A percentile compares a stretch with the other conserved stretches of the same genome.
These are phyloP conservation scores for Athelia psychrophila DNA, from an alignment of 1,284 basidiomycete species.

Conservation along the genomic window DNA sequence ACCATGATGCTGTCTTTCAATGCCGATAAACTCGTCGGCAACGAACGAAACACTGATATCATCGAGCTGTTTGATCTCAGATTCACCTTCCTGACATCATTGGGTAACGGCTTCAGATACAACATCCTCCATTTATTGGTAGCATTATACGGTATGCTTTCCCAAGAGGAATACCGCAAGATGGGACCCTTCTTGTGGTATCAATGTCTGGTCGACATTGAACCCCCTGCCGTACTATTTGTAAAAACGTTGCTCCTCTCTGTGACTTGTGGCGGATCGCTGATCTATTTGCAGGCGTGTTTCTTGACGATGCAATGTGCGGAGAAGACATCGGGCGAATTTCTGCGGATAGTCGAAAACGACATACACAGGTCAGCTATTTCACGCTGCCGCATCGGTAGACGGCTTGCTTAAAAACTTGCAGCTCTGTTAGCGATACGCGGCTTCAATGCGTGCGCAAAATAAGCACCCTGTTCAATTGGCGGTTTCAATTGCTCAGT, in stretches of 20 bases:
- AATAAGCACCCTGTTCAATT: conserved; percentile 52
- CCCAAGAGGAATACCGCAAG: conserved; percentile 41
- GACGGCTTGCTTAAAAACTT: background rate
- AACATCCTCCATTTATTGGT: conserved; percentile 59
- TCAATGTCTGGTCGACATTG: conserved; percentile 39
- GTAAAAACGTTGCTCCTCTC: conserved; percentile 31
- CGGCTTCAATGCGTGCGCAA: conserved; percentile 50
- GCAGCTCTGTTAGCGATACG: conserved; percentile 42
- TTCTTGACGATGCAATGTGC: conserved; percentile 72
- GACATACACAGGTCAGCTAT: conserved; percentile 52
- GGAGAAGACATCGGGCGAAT: conserved; percentile 51
- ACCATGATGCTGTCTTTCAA: conserved; percentile 36
- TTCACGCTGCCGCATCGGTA: background rate
- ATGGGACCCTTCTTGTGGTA: conserved; percentile 58
- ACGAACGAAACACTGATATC: conserved; percentile 24
- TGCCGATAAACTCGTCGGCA: conserved; percentile 5
- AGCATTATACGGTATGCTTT: conserved; percentile 51
- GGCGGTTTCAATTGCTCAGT: conserved; percentile 64
- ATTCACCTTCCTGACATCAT: conserved; percentile 35
- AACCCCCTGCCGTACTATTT: conserved; percentile 43
- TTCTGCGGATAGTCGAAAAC: conserved; percentile 46
- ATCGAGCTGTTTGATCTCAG: conserved; percentile 32
- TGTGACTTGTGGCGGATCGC: background rate
- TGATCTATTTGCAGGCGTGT: conserved; percentile 42
- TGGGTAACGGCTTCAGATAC: conserved; percentile 42